phyloP scores from a whole-genome alignment of 2,329 filamentous ascomycete genomes.

The Thielaviopsis ethacetica region DNA sequence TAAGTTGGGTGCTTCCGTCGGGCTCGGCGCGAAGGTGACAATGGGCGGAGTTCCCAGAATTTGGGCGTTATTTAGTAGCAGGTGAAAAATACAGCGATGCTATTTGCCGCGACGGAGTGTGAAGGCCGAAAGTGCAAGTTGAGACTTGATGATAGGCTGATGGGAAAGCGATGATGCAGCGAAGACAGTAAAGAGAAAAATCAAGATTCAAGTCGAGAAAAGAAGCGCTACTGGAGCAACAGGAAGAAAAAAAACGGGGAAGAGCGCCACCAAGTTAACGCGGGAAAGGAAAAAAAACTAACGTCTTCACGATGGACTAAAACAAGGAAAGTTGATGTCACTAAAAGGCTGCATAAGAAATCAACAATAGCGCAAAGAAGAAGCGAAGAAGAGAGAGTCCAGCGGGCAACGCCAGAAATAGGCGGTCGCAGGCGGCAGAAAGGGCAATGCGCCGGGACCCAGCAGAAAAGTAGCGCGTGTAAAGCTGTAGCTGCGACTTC shows the following conservation, averaged over 20 bases:
- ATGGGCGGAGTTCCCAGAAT: too few species aligned
- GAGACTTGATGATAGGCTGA: neutral
- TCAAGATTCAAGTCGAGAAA: neutral
- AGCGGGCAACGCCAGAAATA: neutral
- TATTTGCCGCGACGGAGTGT: neutral
- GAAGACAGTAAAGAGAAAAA: neutral
- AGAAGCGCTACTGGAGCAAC: neutral
- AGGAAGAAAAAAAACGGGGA: neutral
- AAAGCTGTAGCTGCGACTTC: neutral
- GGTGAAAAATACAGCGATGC: neutral
- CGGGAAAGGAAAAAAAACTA: neutral
- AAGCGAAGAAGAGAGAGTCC: too few species aligned
- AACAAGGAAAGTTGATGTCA: conserved; percentile 4
- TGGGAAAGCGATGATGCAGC: neutral
- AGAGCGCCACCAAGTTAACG: neutral
- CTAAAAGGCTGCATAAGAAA: neutral
- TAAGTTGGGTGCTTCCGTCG: too few species aligned
- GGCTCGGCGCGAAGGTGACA: too few species aligned
- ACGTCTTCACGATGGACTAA: neutral
- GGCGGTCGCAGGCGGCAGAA: neutral
- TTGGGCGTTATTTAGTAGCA: neutral
- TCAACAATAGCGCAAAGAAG: neutral
- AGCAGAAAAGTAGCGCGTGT: neutral
- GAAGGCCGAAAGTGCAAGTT: neutral
- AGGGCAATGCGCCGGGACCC: conserved; percentile 1